Base-by-base conservation (phyloP, 345 rosid genomes). In the Theobroma cacao region DNA sequence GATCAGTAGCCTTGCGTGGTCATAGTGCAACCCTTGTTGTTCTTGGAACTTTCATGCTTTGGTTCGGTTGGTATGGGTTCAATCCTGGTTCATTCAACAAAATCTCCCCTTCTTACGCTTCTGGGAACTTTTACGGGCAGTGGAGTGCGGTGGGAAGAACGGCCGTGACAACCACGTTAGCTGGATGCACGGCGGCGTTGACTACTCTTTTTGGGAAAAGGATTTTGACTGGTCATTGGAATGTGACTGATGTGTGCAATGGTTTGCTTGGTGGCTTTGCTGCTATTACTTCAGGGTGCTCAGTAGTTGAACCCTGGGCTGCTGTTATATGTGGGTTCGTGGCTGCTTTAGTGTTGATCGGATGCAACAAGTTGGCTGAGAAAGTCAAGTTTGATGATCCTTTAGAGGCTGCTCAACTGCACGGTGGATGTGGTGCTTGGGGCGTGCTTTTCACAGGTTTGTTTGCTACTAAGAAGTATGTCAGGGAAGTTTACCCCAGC, bases 361-460 rank as follows among this genome's bases (percentile, higher is more conserved):
- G 93, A 3, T 91, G 90, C 86, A 93, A 95, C 88, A 91, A 78
- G 26, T 76, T 95, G 17, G 98, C 98, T 0, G 97, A 93, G 83
- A 82, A 61, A 9, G 1, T 88, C 0, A 79, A 81, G 43, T 91
- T 59, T 48, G 98, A 95, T 43, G 98, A 95, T 71, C 98, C 98
- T 0, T 78, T 95, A 0, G 97, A 93, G 71, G 98, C 98, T 0
- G 94, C 98, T 0, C 98, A 95, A 80, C 80, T 95, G 15, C 98
- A 95, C 24, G 98, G 98, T 18, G 98, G 98, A 2, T 95, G 98
- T 12, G 98, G 98, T 1, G 87, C 91, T 0, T 95, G 98, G 98
- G 98, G 98, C 0, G 75, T 95, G 34, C 77, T 95, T 60, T 95
- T 95, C 82, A 94, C 97, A 0, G 97, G 90, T n/a, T 78, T 95